phyloP scores from a whole-genome alignment of 176 grass and related monocot genomes.

The Hordeum marinum region DNA sequence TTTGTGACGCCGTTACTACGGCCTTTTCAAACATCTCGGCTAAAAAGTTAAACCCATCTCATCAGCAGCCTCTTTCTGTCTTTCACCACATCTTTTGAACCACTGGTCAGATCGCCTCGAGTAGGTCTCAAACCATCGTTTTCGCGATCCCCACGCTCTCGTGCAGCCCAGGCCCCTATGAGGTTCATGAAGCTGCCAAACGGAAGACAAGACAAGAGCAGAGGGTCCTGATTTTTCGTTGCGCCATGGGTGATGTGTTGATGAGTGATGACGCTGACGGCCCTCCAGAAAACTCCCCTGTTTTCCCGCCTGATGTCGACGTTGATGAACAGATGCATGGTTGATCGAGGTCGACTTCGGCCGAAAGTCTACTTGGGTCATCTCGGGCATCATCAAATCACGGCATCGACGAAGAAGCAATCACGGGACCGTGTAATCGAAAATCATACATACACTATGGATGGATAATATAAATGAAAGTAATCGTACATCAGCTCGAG shows the following conservation, averaged over 20 bases:
- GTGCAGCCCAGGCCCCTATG: too few species aligned
- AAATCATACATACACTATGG: constrained; percentile 27
- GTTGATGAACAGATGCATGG: not conserved
- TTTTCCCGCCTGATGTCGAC: too few species aligned
- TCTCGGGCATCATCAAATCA: not conserved
- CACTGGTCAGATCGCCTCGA: not conserved
- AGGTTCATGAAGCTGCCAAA: not conserved
- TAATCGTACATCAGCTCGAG: constrained; percentile 19
- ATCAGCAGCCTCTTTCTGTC: not conserved
- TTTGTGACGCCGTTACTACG: too few species aligned
- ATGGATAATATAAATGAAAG: constrained; percentile 20
- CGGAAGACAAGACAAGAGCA: not conserved
- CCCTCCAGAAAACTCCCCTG: too few species aligned
- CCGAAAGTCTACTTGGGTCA: not conserved
- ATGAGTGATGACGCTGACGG: too few species aligned
- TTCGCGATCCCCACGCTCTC: too few species aligned
- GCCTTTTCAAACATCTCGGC: not conserved
- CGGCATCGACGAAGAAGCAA: not conserved
- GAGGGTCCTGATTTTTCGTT: not conserved
- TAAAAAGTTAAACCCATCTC: not conserved
- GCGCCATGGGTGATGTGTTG: too few species aligned
- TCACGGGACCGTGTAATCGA: not conserved
- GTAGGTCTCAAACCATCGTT: too few species aligned
- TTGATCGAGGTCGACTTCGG: not conserved
- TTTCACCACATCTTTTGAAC: not conserved